These are phyloP conservation scores for Amauroascus verrucosus DNA, from an alignment of 2,329 filamentous ascomycete species.

Conservation along the genomic window DNA sequence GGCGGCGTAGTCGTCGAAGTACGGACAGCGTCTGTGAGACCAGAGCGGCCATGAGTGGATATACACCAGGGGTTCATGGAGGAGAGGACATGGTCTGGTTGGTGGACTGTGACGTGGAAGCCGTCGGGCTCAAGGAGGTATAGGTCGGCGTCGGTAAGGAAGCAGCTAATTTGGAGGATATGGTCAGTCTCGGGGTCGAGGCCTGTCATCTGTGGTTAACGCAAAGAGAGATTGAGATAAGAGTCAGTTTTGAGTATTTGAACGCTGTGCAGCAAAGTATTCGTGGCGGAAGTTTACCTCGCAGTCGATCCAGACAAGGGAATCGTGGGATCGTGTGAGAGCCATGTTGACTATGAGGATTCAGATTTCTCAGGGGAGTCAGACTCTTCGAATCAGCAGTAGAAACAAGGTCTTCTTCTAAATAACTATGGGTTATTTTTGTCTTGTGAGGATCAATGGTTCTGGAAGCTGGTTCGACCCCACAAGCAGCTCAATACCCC, in stretches of 20 bases:
- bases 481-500: too few species aligned
- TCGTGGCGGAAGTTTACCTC: slow-evolving; percentile 43
- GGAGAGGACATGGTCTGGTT: slow-evolving; percentile 57
- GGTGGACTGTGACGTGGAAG: slow-evolving; percentile 71
- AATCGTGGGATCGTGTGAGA: slow-evolving; percentile 46
- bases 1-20: slow-evolving; percentile 61
- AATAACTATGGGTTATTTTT: too few species aligned
- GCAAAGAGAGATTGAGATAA: neutral
- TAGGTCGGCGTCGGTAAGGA: slow-evolving; percentile 74
- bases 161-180: slow-evolving; percentile 85
- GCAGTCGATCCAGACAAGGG: slow-evolving; percentile 79
- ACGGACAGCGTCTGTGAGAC: slow-evolving; percentile 66
- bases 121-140: slow-evolving; percentile 64
- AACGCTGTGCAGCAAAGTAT: neutral
- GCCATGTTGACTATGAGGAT: slow-evolving; percentile 26
- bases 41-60: slow-evolving; percentile 65
- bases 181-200: slow-evolving; percentile 67
- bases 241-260: neutral
- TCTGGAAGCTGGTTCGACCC: too few species aligned
- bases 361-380: neutral
- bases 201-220: slow-evolving; percentile 67
- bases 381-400: too few species aligned
- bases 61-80: slow-evolving; percentile 87
- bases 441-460: neutral
- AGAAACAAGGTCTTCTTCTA: too few species aligned